Evolutionary conservation across 2,329 filamentous ascomycete genomes (phyloP), one percentile per base, ranked within the genome.

Genomic region (Cercospora janseana): DNA sequence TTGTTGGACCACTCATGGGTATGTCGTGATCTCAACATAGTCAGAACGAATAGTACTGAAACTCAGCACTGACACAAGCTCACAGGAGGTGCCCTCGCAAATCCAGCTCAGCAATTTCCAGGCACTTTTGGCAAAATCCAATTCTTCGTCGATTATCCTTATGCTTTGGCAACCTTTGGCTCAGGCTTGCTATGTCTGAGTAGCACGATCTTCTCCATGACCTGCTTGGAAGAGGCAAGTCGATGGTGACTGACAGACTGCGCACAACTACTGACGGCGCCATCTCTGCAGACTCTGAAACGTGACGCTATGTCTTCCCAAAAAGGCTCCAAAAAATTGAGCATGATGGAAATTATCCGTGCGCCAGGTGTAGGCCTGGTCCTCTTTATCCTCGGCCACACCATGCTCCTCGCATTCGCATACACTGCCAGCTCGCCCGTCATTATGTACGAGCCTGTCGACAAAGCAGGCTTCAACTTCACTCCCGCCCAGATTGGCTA

Each of bases 351-450:
- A 38, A 75, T 92, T 8, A 47, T 89, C 49, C 77, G 73, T 29
- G 69, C 78, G 0, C 85, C 85, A 0, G 83, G 84, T 7, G 85
- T 92, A 1, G 69, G 69, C n/a, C 72, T 76, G 20, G 85, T 87
- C 1, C 72, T 92, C 2, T 80, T 79, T 63, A 72, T 83, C 31
- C 88, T 85, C 65, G 76, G 74, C 1, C 80, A 87, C 63, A 74
- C 82, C 31, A 83, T 84, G 77, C 66, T 88, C 2, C 77, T 91
- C 3, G 86, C 81, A 0, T 82, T 86, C 54, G 76, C 81, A 1
- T 91, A 85, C 66, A 91, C 87, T 0, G 85, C 86, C 10, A 69
- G 90, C 29, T 64, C 79, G 1, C 83, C 86, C 0, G 76, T 91
- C 1, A 85, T 83, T 64, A 82, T 82, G 70, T 90, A 78, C 68